These are phyloP conservation scores for Geranium brycei DNA, from an alignment of 345 rosid species.

Conservation along the genomic window DNA sequence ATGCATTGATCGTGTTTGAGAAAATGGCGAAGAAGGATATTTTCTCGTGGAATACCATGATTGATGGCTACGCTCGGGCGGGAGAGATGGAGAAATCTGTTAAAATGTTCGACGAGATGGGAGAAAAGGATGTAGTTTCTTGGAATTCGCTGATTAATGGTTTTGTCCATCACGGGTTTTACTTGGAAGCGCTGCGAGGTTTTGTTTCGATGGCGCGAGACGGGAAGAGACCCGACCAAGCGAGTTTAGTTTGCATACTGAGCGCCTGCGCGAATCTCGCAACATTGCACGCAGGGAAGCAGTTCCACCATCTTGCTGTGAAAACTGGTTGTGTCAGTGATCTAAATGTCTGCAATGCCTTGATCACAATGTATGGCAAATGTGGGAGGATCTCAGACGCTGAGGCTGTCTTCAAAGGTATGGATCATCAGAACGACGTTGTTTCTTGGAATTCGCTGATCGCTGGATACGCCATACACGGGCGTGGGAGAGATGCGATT, in stretches of 20 bases:
- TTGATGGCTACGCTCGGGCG: constrained; percentile 26
- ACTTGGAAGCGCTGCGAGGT: constrained; percentile 15
- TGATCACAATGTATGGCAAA: constrained; percentile 25
- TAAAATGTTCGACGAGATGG: constrained; percentile 20
- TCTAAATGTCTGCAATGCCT: constrained; percentile 14
- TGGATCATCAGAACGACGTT: constrained; percentile 13
- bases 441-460: constrained; percentile 38
- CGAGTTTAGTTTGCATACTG: constrained; percentile 20
- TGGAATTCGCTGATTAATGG: constrained; percentile 33
- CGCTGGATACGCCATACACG: constrained; percentile 26
- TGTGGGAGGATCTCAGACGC: constrained; percentile 22
- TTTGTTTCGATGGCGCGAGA: constrained; percentile 16
- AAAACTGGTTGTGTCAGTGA: constrained; percentile 11
- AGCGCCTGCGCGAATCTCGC: constrained; percentile 30
- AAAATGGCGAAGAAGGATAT: constrained; percentile 26
- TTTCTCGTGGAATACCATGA: constrained; percentile 37
- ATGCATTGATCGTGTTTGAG: constrained; percentile 20
- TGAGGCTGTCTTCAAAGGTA: constrained; percentile 15
- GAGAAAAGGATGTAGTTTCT: constrained; percentile 21
- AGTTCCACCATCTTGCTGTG: constrained; percentile 22
- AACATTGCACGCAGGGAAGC: constrained; percentile 22
- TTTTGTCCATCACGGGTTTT: constrained; percentile 19
- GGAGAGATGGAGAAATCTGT: constrained; percentile 20
- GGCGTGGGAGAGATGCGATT: constrained; percentile 24
- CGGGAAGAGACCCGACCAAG: constrained; percentile 18